Conservation (phyloP, 768 basidiomycete species). For the Suillus americanus region DNA sequence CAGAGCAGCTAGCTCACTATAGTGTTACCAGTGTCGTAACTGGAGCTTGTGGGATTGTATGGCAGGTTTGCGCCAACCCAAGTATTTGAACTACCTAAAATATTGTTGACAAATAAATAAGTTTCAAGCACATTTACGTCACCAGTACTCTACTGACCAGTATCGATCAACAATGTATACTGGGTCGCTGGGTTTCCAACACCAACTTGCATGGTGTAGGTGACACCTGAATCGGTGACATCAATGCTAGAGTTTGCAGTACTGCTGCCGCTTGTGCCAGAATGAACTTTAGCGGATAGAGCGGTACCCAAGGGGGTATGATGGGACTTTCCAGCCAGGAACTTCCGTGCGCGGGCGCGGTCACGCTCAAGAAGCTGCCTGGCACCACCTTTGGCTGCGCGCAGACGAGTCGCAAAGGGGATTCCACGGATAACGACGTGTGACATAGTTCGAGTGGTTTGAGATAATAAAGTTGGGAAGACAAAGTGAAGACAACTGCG, state of each 20-base stretch:
- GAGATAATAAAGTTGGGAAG: neutral
- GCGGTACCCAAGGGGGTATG: conserved; percentile 44
- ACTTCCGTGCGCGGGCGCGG: conserved; percentile 50
- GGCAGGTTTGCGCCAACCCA: conserved; percentile 52
- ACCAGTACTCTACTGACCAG: conserved; percentile 32
- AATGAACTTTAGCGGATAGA: conserved; percentile 37
- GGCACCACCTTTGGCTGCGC: conserved; percentile 29
- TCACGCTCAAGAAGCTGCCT: conserved; percentile 50
- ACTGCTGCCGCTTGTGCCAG: conserved; percentile 29
- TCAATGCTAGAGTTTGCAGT: conserved; percentile 38
- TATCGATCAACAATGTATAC: conserved; percentile 54
- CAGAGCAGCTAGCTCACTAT: conserved; percentile 35
- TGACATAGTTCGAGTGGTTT: conserved; percentile 33
- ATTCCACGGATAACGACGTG: conserved; percentile 35
- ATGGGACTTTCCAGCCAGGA: conserved; percentile 52
- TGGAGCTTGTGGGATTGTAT: conserved; percentile 44
- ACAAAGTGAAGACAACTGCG: neutral
- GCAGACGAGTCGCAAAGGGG: conserved; percentile 37
- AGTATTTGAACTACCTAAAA: conserved; percentile 43
- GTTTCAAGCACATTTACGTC: neutral
- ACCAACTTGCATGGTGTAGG: conserved; percentile 48
- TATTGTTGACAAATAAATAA: neutral
- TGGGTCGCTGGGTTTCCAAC: conserved; percentile 47
- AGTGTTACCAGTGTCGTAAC: conserved; percentile 34
- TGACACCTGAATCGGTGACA: conserved; percentile 54